Evolutionary conservation across 2,329 filamentous ascomycete species (phyloP).

Genomic region (Trichoderma gracile): DNA sequence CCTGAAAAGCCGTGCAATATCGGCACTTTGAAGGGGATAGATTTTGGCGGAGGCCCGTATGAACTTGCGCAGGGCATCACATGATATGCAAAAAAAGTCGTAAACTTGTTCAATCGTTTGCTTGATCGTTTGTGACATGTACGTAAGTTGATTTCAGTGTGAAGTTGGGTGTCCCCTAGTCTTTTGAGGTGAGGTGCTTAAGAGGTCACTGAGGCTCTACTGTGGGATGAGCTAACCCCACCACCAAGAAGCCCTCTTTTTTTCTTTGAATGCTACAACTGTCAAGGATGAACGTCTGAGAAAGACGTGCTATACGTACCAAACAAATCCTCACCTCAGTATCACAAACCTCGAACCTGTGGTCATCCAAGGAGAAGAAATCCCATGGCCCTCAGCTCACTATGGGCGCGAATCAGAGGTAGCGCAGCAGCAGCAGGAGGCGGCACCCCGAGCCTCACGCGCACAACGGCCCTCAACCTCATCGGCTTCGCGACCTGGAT

Average conservation of each 20-base stretch:
- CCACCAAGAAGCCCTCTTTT: constrained; percentile 9
- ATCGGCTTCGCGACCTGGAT: constrained; percentile 61
- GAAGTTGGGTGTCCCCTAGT: no score
- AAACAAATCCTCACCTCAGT: background rate
- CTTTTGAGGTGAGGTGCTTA: no score
- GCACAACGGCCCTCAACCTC: constrained; percentile 47
- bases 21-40: constrained; percentile 15
- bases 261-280: background rate
- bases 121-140: background rate
- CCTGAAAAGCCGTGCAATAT: constrained; percentile 12
- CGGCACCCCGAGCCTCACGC: constrained; percentile 31
- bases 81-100: constrained; percentile 1
- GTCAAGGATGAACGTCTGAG: background rate
- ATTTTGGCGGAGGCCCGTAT: constrained; percentile 11
- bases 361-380: no score
- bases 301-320: background rate
- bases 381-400: constrained; percentile 40
- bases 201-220: constrained; percentile 14
- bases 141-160: no score
- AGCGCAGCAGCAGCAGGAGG: constrained; percentile 26
- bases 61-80: constrained; percentile 4
- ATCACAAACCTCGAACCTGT: background rate
- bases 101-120: background rate
- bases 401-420: constrained; percentile 40
- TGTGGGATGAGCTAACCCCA: constrained; percentile 22